Conservation (phyloP, 495 filamentous ascomycete species). For the Lindgomyces ingoldianus region DNA sequence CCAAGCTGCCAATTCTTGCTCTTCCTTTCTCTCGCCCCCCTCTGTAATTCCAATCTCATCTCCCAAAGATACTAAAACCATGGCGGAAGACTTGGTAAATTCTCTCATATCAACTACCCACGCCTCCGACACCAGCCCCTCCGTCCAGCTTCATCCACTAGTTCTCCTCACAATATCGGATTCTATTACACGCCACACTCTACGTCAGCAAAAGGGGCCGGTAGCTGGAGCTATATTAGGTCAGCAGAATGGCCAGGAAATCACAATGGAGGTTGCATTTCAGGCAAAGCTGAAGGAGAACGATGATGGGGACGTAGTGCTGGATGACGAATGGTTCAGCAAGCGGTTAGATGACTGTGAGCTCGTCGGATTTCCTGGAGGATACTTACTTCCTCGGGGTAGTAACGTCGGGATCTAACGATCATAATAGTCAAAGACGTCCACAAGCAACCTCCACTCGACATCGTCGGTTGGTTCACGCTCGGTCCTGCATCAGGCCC, state of each 20-base stretch:
- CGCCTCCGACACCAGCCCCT: conserved; percentile 74
- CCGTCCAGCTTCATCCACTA: conserved; percentile 87
- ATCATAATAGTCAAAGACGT: conserved; percentile 73
- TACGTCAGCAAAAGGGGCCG: conserved; percentile 70
- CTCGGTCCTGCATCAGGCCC: conserved; percentile 74
- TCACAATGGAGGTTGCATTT: conserved; percentile 91
- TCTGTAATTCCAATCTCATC: background rate
- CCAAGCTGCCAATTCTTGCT: conserved; percentile 18
- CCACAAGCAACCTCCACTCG: conserved; percentile 76
- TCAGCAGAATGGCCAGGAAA: conserved; percentile 83
- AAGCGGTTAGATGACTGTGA: conserved; percentile 81
- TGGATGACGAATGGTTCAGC: conserved; percentile 73
- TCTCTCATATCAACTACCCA: conserved; percentile 62
- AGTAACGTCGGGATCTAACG: too few species aligned
- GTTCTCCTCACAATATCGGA: conserved; percentile 96
- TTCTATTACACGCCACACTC: conserved; percentile 86
- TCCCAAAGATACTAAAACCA: conserved; percentile 28
- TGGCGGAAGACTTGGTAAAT: conserved; percentile 46
- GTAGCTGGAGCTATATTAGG: conserved; percentile 86
- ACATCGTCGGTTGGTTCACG: conserved; percentile 96
- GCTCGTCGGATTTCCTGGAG: conserved; percentile 38
- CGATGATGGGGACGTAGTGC: conserved; percentile 52
- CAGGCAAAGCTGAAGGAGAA: conserved; percentile 65
- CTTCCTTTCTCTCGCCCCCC: background rate
- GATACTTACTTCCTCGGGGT: too few species aligned